Conservation (phyloP, 345 rosid species). For the Eucalyptus pumila region DNA sequence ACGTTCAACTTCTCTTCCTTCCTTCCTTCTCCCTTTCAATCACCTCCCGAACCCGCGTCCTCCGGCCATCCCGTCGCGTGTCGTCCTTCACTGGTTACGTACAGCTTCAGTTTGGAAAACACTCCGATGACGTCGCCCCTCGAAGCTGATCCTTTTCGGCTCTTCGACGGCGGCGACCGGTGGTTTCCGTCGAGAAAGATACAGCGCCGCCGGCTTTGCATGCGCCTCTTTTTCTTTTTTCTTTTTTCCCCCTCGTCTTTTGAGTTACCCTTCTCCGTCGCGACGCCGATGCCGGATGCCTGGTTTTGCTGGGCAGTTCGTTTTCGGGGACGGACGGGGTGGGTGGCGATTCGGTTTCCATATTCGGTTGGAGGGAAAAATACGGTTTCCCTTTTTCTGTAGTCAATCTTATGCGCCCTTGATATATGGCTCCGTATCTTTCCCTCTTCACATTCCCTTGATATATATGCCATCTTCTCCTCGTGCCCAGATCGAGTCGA, state of each 20-base stretch:
- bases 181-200: background rate
- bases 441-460: background rate
- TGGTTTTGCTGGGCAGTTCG: background rate
- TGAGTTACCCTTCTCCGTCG: background rate
- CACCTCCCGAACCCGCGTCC: background rate
- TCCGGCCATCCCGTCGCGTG: background rate
- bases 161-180: too few relatives aligned
- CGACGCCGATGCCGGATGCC: background rate
- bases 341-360: background rate
- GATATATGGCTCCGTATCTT: background rate
- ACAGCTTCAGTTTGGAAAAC: background rate
- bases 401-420: background rate
- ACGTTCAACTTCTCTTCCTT: background rate
- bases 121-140: background rate
- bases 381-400: background rate
- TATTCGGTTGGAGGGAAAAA: background rate
- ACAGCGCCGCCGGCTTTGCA: background rate
- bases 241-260: background rate
- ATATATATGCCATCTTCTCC: background rate
- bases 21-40: background rate
- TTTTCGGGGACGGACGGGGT: background rate
- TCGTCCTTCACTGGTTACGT: background rate
- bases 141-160: background rate
- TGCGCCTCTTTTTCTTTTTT: background rate
- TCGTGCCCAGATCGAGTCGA: background rate